Conservation (phyloP, 169 alveolate species). For the Plasmodium coatneyi region DNA sequence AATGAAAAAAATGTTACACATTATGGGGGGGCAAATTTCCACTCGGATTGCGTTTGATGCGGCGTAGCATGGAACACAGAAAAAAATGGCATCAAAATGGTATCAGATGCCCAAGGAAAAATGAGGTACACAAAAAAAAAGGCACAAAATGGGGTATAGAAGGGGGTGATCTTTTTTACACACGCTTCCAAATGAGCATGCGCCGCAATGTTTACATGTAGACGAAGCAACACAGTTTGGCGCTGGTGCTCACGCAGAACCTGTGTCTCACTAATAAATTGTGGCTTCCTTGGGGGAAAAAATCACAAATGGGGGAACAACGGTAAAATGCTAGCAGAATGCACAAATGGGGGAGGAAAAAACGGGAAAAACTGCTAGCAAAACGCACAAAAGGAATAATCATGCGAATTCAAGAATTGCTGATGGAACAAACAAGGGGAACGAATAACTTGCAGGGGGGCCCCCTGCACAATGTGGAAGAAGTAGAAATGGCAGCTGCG, state of each 20-base stretch:
- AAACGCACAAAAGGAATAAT: too few species aligned
- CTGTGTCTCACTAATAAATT: neutral
- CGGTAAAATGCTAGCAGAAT: neutral
- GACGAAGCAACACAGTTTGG: neutral
- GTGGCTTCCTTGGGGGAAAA: neutral
- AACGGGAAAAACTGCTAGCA: too few species aligned
- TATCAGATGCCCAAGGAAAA: neutral
- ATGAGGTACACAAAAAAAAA: too few species aligned
- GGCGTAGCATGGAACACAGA: neutral
- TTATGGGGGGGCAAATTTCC: neutral
- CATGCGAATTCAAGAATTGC: too few species aligned
- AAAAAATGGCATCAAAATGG: neutral
- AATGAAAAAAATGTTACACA: neutral
- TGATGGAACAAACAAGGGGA: neutral
- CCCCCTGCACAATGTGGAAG: neutral
- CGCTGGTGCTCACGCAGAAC: neutral
- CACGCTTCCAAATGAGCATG: neutral
- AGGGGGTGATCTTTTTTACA: neutral
- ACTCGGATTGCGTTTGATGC: neutral
- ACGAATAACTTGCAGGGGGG: neutral
- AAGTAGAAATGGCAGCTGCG: neutral
- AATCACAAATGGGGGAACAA: neutral
- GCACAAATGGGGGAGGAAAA: neutral
- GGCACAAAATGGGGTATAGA: neutral
- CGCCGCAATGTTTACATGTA: neutral